Percentiles rank a stretch among this genome's conserved stretches.
These are phyloP conservation scores for Melanopsichium pennsylvanicum DNA, from an alignment of 1,284 basidiomycete genomes.

Conservation along the genomic window DNA sequence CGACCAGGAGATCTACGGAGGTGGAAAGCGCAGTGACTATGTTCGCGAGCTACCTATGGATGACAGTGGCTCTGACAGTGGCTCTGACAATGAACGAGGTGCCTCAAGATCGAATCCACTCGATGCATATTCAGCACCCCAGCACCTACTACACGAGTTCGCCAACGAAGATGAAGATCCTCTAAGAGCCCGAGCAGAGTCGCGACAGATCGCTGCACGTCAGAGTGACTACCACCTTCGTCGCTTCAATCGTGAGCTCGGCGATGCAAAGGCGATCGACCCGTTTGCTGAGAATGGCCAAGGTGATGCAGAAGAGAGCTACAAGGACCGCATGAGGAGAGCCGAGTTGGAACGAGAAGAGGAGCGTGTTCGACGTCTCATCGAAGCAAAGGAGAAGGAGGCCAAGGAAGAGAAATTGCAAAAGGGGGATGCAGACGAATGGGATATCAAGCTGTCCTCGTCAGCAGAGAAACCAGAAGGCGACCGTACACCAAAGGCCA, in stretches of 20 bases:
- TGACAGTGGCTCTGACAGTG: slow-evolving; percentile 21
- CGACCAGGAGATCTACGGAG: slow-evolving; percentile 53
- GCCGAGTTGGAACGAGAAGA: slow-evolving; percentile 93
- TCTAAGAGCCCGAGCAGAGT: slow-evolving; percentile 88
- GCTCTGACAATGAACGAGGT: slow-evolving; percentile 42
- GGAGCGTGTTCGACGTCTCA: slow-evolving; percentile 79
- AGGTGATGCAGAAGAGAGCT: slow-evolving; percentile 72
- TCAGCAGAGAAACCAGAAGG: slow-evolving; percentile 14
- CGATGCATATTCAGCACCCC: slow-evolving; percentile 76
- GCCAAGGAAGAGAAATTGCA: slow-evolving; percentile 70
- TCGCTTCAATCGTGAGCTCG: slow-evolving; percentile 72
- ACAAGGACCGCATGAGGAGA: slow-evolving; percentile 95
- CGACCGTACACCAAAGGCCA: slow-evolving; percentile 72
- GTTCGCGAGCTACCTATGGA: slow-evolving; percentile 51
- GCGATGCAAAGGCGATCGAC: slow-evolving; percentile 45
- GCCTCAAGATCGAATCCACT: slow-evolving; percentile 52
- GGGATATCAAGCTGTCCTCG: slow-evolving; percentile 24
- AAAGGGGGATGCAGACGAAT: slow-evolving; percentile 63
- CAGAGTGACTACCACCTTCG: slow-evolving; percentile 96
- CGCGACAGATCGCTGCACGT: slow-evolving; percentile 89
- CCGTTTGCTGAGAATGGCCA: slow-evolving; percentile 70
- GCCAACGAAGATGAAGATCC: slow-evolving; percentile 89
- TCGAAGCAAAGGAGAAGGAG: slow-evolving; percentile 82
- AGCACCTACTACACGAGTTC: slow-evolving; percentile 93
- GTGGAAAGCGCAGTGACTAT: slow-evolving; percentile 47